Percentiles rank a stretch among this genome's conserved stretches.
Conservation (phyloP, 1,284 basidiomycete genomes). For the Coniferiporia sulphurascens region DNA sequence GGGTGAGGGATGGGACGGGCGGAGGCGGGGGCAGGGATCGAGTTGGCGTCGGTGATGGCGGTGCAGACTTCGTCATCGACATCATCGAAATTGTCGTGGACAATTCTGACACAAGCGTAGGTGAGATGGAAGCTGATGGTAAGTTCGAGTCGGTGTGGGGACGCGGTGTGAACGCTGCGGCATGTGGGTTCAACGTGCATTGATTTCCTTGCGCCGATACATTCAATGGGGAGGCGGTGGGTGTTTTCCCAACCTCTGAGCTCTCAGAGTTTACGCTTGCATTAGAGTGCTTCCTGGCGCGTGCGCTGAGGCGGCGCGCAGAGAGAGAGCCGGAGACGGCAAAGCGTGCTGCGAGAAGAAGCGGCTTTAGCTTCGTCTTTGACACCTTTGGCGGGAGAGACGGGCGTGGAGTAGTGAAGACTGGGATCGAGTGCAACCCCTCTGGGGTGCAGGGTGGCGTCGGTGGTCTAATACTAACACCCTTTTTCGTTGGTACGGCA, state of each 20-base stretch:
- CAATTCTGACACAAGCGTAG: neutral
- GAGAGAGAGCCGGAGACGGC: neutral
- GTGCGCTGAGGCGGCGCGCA: neutral
- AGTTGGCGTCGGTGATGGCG: neutral
- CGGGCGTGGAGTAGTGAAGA: conserved; percentile 10
- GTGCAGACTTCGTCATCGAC: neutral
- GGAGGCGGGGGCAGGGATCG: neutral
- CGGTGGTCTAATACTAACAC: no score
- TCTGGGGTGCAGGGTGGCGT: neutral
- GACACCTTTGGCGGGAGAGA: conserved; percentile 13
- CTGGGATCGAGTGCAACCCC: conserved; percentile 5
- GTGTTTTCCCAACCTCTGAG: neutral
- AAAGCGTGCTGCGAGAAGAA: conserved; percentile 6
- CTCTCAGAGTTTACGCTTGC: neutral
- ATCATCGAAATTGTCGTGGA: neutral
- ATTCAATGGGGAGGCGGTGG: no score
- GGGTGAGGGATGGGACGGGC: neutral
- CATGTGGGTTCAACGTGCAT: conserved; percentile 8
- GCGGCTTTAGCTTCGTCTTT: conserved; percentile 12
- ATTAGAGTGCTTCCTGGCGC: neutral
- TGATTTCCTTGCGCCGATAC: neutral
- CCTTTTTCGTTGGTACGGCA: neutral
- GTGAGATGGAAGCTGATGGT: neutral
- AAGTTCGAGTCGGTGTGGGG: no score
- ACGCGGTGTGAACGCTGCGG: conserved; percentile 9